These are phyloP conservation scores for Clitoria ternatea DNA, from an alignment of 306 rosid species.

Conservation along the genomic window DNA sequence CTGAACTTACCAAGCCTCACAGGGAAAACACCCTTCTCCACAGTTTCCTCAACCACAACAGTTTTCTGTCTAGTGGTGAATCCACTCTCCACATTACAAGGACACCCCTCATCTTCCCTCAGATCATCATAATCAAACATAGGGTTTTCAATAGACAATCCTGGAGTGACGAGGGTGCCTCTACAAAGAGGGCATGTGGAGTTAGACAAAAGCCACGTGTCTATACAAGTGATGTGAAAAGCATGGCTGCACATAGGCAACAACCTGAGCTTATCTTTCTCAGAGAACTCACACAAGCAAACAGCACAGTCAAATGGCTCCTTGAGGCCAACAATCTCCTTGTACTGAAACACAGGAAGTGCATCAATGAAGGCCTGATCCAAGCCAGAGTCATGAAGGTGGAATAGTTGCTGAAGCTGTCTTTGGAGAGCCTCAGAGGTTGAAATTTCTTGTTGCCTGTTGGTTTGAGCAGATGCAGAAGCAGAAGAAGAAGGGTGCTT, in stretches of 20 bases:
- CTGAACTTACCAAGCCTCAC: constrained; percentile 90
- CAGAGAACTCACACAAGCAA: constrained; percentile 83
- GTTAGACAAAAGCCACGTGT: constrained; percentile 92
- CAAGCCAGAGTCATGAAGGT: constrained; percentile 91
- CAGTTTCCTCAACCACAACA: constrained; percentile 59
- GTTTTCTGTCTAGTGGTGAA: constrained; percentile 48
- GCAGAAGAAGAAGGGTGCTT: constrained; percentile 73
- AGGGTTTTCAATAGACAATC: constrained; percentile 63
- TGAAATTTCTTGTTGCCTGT: constrained; percentile 66
- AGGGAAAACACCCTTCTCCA: constrained; percentile 66
- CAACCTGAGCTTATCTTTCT: constrained; percentile 82
- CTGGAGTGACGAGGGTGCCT: constrained; percentile 69
- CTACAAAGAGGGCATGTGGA: constrained; percentile 97
- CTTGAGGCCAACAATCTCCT: constrained; percentile 81
- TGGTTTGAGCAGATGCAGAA: constrained; percentile 53
- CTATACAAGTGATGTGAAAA: constrained; percentile 86
- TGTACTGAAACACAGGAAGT: constrained; percentile 91
- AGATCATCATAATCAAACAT: constrained; percentile 73
- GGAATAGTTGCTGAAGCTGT: constrained; percentile 93
- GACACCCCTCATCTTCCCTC: constrained; percentile 66
- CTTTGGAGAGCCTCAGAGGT: constrained; percentile 89
- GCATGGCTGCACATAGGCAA: constrained; percentile 98
- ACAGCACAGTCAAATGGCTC: constrained; percentile 97
- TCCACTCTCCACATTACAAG: constrained; percentile 48
- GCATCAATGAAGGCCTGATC: constrained; percentile 98